These are phyloP conservation scores for Alternaria gansuensis DNA, from an alignment of 2,329 filamentous ascomycete genomes.

Conservation along the genomic window DNA sequence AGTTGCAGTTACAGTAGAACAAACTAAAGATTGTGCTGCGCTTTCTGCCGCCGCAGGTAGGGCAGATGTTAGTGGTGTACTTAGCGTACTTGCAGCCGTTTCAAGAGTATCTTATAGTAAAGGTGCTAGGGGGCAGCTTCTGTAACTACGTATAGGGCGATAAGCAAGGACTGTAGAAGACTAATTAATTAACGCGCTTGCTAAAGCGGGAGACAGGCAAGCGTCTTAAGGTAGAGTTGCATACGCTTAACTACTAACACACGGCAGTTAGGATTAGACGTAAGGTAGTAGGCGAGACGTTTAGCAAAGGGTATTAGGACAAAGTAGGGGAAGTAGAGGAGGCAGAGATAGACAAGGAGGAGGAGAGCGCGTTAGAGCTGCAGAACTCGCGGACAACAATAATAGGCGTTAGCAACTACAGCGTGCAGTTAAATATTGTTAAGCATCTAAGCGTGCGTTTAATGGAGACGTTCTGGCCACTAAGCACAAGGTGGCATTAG, in stretches of 20 bases:
- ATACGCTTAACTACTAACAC: conserved; percentile 27
- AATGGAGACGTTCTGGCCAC: conserved; percentile 30
- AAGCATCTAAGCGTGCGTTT: conserved; percentile 33
- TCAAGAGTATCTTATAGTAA: conserved; percentile 29
- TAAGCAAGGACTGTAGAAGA: background rate
- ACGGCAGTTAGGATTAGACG: conserved; percentile 27
- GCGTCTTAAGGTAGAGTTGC: conserved; percentile 22
- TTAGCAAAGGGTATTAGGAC: conserved; percentile 30
- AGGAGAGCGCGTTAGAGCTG: conserved; percentile 17
- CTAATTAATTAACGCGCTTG: conserved; percentile 18
- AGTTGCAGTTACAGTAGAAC: conserved; percentile 35
- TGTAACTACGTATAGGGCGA: conserved; percentile 24
- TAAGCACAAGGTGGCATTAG: conserved; percentile 7
- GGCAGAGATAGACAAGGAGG: conserved; percentile 27
- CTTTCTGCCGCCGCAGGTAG: conserved; percentile 32
- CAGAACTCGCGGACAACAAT: conserved; percentile 22
- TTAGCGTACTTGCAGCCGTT: conserved; percentile 34
- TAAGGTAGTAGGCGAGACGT: conserved; percentile 27
- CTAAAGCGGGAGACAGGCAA: conserved; percentile 28
- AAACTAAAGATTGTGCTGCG: conserved; percentile 36
- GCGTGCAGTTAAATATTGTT: conserved; percentile 28
- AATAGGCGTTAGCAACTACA: conserved; percentile 14
- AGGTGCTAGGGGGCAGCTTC: conserved; percentile 17
- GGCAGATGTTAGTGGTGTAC: conserved; percentile 34
- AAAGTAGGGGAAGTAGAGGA: conserved; percentile 29